phyloP scores from a whole-genome alignment of 176 grass and related monocot species.

The Typha latifolia region DNA sequence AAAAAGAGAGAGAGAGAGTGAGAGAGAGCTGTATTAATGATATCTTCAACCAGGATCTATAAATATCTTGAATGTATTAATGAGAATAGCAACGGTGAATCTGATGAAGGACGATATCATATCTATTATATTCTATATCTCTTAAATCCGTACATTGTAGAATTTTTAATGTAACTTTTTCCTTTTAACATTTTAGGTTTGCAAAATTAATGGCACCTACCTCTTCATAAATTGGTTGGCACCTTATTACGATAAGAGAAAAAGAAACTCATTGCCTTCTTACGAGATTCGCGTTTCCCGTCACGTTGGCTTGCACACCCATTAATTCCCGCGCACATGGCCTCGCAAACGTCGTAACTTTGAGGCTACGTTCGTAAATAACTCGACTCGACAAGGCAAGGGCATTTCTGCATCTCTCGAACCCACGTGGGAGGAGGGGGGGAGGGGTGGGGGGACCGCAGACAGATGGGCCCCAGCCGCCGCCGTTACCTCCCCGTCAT shows the following conservation, averaged over 20 bases:
- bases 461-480: background rate
- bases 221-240: background rate
- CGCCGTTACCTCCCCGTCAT: constrained; percentile 18
- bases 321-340: constrained; percentile 22
- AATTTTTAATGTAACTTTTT: too few relatives aligned
- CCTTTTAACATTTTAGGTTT: background rate
- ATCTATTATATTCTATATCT: too few relatives aligned
- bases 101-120: too few relatives aligned
- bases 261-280: too few relatives aligned
- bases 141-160: too few relatives aligned
- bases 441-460: constrained; percentile 1
- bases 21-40: too few relatives aligned
- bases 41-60: too few relatives aligned
- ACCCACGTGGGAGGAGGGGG: background rate
- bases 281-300: background rate
- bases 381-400: background rate
- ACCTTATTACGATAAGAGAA: too few relatives aligned
- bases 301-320: constrained; percentile 6
- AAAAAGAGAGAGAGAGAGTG: too few relatives aligned
- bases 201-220: background rate
- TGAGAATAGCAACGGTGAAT: too few relatives aligned
- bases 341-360: background rate
- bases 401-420: too few relatives aligned
- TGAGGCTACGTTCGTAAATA: constrained; percentile 16
- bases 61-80: too few relatives aligned